Base-by-base conservation (phyloP, 2,329 filamentous ascomycete genomes). In the Ophiostoma triangulosporum region DNA sequence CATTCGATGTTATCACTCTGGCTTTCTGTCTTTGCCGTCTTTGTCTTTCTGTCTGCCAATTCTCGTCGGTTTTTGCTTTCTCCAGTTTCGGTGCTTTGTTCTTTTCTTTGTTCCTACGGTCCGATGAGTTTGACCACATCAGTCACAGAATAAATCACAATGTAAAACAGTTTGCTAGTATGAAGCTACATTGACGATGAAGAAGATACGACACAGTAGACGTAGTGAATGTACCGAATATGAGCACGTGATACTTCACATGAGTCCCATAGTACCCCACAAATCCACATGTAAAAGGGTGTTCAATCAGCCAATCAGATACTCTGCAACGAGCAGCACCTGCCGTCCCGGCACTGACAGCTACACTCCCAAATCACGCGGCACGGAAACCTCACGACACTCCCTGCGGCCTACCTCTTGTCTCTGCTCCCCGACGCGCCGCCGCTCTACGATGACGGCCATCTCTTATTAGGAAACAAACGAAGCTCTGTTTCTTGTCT, bases 271-370 rank as follows among this genome's bases (percentile, higher is more conserved):
- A n/a, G 11, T 12, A 7, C 43, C 26, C 43, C 43, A 46, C 43
- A 46, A 46, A 46, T 46, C 43, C 43, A 46, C 43, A 46, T 46
- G 43, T 26, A 45, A 45, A 29, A 29, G 24, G 24, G 26, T 46
- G 43, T 45, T 24, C 40, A 45, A 45, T 17, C 45, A 49, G 36
- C 55, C 52, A 54, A 56, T 51, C 55, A 56, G 48, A 40, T 46
- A 50, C 33, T 31, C 46, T 35, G 15, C 35, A 43, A 36, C 27
- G 17, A n/a, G 27, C 15, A 52, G 26, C 32, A 49, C 51, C 24
- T 26, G 33, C 36, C 43, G 43, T 46, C 43, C 29, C 43, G 43
- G 43, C 26, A 14, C 20, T 24, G 38, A 24, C 20, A 46, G 29
- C 40, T 35, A 8, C 26, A 46, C 43, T 26, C 14, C 38, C 38